Evolutionary conservation across 306 rosid species (phyloP).

Genomic region (Neltuma alba): DNA sequence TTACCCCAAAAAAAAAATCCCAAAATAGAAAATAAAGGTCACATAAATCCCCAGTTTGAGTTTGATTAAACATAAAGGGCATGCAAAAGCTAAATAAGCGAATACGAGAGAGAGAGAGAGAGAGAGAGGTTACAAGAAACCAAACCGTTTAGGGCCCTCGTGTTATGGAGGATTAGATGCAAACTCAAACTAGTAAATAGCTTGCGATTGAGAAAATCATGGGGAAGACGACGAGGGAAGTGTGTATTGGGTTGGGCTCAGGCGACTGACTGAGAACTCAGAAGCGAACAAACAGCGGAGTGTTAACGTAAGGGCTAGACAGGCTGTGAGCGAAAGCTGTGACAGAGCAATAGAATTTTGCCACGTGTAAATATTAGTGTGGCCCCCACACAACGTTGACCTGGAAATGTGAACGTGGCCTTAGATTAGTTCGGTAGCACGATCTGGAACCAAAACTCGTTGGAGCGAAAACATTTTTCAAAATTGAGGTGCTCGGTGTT

Average conservation of each 20-base stretch:
- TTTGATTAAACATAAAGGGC: background rate
- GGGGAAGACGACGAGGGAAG: background rate
- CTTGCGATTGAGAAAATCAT: conserved; percentile 4
- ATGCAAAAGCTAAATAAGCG: background rate
- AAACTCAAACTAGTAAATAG: background rate
- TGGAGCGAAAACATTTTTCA: background rate
- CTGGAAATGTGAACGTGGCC: background rate
- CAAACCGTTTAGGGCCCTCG: background rate
- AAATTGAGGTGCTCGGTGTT: background rate
- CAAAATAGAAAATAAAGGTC: background rate
- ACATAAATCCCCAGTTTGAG: background rate
- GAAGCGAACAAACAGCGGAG: conserved; percentile 23
- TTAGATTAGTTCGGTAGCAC: background rate
- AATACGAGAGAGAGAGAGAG: background rate
- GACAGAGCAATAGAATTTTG: background rate
- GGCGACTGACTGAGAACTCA: conserved; percentile 27
- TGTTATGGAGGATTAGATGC: background rate
- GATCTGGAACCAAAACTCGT: background rate
- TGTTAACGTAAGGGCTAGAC: background rate
- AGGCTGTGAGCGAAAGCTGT: conserved; percentile 5
- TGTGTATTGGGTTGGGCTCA: background rate
- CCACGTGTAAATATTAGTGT: background rate
- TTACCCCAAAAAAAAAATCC: background rate
- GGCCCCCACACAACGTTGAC: background rate
- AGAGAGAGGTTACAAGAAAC: background rate